Conservation (phyloP, 768 basidiomycete genomes). For the Kwoniella bestiolae region DNA sequence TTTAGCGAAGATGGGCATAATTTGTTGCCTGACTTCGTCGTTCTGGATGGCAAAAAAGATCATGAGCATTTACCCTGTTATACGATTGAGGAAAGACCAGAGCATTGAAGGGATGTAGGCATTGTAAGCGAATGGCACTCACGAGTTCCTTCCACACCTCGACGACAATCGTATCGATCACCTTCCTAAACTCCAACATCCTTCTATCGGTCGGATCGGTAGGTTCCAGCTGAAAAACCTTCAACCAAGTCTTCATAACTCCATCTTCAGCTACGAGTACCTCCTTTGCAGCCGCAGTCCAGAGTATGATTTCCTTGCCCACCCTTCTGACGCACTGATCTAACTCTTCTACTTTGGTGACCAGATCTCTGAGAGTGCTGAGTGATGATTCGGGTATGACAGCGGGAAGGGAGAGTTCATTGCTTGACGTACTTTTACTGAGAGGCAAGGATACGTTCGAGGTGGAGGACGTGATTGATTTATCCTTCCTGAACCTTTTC, state of each 20-base stretch:
- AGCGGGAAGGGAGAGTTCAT: conserved; percentile 6
- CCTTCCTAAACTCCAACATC: conserved; percentile 48
- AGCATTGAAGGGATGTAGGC: neutral
- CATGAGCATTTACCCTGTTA: neutral
- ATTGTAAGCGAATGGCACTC: conserved; percentile 25
- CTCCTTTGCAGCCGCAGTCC: conserved; percentile 48
- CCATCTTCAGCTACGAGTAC: conserved; percentile 41
- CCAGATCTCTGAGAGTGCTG: conserved; percentile 22
- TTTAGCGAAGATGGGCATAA: conserved; percentile 52
- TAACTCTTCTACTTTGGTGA: conserved; percentile 35
- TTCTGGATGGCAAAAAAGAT: conserved; percentile 46
- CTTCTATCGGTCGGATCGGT: conserved; percentile 49
- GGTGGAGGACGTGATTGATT: conserved; percentile 1
- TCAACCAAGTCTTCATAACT: conserved; percentile 42
- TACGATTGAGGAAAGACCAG: neutral
- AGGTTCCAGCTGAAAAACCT: conserved; percentile 49
- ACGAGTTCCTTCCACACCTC: conserved; percentile 48
- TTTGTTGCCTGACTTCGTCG: conserved; percentile 44
- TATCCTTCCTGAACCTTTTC: conserved; percentile 54
- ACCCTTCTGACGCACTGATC: conserved; percentile 43
- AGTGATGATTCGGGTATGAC: conserved; percentile 19
- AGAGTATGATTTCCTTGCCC: conserved; percentile 51
- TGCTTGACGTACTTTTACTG: conserved; percentile 13
- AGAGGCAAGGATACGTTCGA: conserved; percentile 15
- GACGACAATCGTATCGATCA: conserved; percentile 39